Conservation (phyloP, 2,329 filamentous ascomycete genomes). For the Chaetomium sp. region DNA sequence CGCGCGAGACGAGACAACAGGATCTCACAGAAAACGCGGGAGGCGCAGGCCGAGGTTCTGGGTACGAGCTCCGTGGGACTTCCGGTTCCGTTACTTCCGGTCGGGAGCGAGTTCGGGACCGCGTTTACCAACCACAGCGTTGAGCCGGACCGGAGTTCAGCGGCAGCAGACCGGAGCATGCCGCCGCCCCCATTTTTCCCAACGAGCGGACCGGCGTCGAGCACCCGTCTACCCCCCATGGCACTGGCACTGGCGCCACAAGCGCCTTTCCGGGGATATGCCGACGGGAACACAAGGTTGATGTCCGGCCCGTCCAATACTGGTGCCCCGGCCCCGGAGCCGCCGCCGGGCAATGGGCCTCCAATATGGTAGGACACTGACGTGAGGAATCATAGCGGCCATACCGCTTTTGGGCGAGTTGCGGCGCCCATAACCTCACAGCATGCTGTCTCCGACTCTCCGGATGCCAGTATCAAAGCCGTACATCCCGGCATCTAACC, state of each 20-base stretch:
- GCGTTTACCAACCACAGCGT: conserved; percentile 3
- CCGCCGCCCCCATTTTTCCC: conserved; percentile 19
- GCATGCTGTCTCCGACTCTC: not conserved
- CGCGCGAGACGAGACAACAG: conserved; percentile 27
- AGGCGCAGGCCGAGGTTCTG: conserved; percentile 6
- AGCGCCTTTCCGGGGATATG: conserved; percentile 4
- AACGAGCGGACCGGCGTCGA: not conserved
- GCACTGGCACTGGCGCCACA: not conserved
- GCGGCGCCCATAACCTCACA: not conserved
- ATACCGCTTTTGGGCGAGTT: not conserved
- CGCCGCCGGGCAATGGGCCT: not conserved
- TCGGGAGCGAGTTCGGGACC: conserved; percentile 14
- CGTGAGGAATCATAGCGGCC: not conserved
- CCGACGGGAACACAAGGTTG: not conserved
- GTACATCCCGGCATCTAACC: not conserved
- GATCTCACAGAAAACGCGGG: conserved; percentile 23
- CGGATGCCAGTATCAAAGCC: not conserved
- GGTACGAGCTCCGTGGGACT: not conserved
- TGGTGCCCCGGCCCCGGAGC: not conserved
- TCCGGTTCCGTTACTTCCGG: not conserved
- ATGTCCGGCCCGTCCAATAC: not conserved
- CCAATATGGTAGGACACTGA: not conserved
- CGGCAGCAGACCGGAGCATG: conserved; percentile 12
- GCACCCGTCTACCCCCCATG: conserved; percentile 15
- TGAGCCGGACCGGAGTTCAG: not conserved